Evolutionary conservation across 192 early-diverging fungal species (phyloP), one percentile per base, ranked within the genome.

Genomic region (Coemansia sp.): DNA sequence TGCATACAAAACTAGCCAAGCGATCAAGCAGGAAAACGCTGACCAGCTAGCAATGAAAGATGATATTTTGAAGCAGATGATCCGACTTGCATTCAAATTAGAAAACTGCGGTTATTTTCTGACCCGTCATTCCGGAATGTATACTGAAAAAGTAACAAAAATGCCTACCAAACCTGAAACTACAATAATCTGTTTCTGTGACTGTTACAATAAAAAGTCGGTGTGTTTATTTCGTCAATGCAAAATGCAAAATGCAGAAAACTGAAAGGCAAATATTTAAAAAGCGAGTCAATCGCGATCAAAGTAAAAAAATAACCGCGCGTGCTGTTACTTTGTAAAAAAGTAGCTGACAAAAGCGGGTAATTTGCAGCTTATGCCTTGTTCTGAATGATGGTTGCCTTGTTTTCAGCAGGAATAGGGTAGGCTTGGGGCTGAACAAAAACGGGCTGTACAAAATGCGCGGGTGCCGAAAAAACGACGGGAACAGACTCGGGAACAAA

Each of bases 331-430:
- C 7, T 45, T 45, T 45, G 42, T 16, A 55, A 55, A 25, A 29
- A 55, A 55, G 28, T 30, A 1, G 0, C 10, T 7, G 28, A 54
- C 22, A 16, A 55, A 18, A 7, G 52, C 18, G 14, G 56, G 34
- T 7, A 34, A 38, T 57, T 59, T 59, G 20, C n/a, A 40, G 33
- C 36, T 34, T 68, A 77, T 29, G 66, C 75, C 50, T 77, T 64
- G 75, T 77, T 77, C 63, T 77, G 75, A 36, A 77, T 66, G 45
- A 77, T 42, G 42, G 75, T 72, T 12, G 75, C 61, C 59, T 68
- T 68, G 66, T 67, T 66, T 14, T 10, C 57, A 48, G 25, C 3
- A 59, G 56, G 45, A 4, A 36, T 50, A 5, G 54, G 65, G 55
- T 71, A 48, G 7, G 56, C 56, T 17, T 22, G 1, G 40, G 56